Evolutionary conservation across 2,329 filamentous ascomycete species (phyloP).

Genomic region (Colletotrichum limetticola): DNA sequence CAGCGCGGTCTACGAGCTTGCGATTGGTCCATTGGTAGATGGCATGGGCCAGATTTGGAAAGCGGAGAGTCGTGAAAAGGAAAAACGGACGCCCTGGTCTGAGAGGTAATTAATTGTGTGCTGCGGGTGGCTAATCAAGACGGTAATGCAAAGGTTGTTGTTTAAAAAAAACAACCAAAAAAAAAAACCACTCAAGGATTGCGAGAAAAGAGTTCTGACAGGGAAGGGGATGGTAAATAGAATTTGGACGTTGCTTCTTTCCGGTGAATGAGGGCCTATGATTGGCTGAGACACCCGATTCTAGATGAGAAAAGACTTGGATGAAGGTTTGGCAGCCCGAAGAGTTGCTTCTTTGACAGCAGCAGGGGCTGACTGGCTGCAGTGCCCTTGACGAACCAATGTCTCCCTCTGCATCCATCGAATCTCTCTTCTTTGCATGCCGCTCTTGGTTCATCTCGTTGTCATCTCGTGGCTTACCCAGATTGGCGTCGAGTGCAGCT

Average conservation of each 20-base stretch:
- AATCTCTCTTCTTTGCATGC: background rate
- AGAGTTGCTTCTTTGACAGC: background rate
- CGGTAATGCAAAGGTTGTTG: background rate
- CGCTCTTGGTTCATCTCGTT: background rate
- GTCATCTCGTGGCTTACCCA: background rate
- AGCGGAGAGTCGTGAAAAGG: background rate
- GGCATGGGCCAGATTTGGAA: background rate
- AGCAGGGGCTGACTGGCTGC: too few relatives aligned
- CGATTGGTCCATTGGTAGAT: background rate
- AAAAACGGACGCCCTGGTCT: background rate
- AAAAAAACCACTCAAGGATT: background rate
- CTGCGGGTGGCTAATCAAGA: background rate
- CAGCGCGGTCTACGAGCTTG: background rate
- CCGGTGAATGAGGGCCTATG: background rate
- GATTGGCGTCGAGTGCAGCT: background rate
- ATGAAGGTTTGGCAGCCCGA: background rate
- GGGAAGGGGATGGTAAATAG: background rate
- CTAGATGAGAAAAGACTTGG: background rate
- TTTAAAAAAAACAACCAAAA: too few relatives aligned
- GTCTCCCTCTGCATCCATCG: background rate
- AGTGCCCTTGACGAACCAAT: background rate
- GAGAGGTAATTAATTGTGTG: background rate
- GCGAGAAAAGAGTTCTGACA: background rate
- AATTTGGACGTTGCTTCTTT: background rate
- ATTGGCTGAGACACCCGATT: background rate